Percentiles rank a stretch among this genome's conserved stretches.
These are phyloP conservation scores for Calonectria pauciramosa DNA, from an alignment of 2,329 filamentous ascomycete species.

Conservation along the genomic window DNA sequence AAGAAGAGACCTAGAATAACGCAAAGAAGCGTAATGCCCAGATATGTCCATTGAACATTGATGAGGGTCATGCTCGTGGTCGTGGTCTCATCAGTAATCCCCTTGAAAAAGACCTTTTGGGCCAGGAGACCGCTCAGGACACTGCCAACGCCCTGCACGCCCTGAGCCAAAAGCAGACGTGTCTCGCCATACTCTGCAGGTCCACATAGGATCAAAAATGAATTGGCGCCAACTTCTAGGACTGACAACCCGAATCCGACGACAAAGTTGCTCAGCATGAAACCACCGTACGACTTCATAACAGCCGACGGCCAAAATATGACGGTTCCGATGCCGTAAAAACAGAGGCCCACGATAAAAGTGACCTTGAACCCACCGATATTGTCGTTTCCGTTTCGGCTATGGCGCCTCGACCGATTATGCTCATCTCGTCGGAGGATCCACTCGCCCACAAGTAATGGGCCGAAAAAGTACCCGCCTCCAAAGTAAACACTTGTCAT, in stretches of 20 bases:
- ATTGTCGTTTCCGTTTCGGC: slow-evolving; percentile 55
- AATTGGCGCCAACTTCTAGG: slow-evolving; percentile 85
- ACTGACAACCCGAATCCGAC: slow-evolving; percentile 83
- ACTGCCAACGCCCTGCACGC: slow-evolving; percentile 80
- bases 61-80: slow-evolving; percentile 66
- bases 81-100: slow-evolving; percentile 58
- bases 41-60: slow-evolving; percentile 87
- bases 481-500: slow-evolving; percentile 80
- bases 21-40: slow-evolving; percentile 83
- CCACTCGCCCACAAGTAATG: slow-evolving; percentile 77
- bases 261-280: slow-evolving; percentile 80
- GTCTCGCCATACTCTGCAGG: slow-evolving; percentile 80
- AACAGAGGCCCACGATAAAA: slow-evolving; percentile 81
- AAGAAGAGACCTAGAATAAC: slow-evolving; percentile 78
- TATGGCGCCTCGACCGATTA: slow-evolving; percentile 59
- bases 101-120: slow-evolving; percentile 79
- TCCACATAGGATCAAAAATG: slow-evolving; percentile 79
- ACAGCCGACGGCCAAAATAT: slow-evolving; percentile 89
- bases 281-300: slow-evolving; percentile 81
- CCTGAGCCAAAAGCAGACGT: slow-evolving; percentile 81
- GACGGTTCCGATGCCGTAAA: slow-evolving; percentile 83
- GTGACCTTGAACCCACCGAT: slow-evolving; percentile 82
- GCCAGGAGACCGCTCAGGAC: slow-evolving; percentile 81
- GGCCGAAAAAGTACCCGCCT: slow-evolving; percentile 78
- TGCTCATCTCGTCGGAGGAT: slow-evolving; percentile 78